Evolutionary conservation across 306 rosid genomes (phyloP).

Genomic region (Astragalus glycyphyllos): DNA sequence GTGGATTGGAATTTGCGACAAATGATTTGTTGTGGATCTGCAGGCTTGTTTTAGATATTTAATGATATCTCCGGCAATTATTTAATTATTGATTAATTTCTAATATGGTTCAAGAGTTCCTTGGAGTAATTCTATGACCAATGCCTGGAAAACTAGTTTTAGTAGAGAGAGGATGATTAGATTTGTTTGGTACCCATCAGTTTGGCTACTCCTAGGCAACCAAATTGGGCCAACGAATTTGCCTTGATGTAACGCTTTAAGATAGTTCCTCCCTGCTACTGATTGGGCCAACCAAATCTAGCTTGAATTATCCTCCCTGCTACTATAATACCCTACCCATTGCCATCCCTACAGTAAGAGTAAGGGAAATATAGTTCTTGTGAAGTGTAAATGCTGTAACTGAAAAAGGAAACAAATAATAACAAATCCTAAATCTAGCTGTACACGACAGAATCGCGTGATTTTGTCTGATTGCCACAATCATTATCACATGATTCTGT

Average conservation of each 20-base stretch:
- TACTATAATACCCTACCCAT: neutral
- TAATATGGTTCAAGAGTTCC: constrained; percentile 19
- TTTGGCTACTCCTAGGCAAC: too few species aligned
- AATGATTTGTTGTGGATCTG: constrained; percentile 29
- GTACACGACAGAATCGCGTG: too few species aligned
- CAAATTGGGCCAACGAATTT: constrained; percentile 37
- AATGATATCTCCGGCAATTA: constrained; percentile 18
- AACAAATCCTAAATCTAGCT: too few species aligned
- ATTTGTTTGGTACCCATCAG: constrained; percentile 37
- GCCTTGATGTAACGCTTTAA: constrained; percentile 45
- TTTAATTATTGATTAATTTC: constrained; percentile 26
- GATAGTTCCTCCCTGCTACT: too few species aligned
- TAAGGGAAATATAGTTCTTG: too few species aligned
- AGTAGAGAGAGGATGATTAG: constrained; percentile 17
- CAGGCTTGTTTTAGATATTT: constrained; percentile 27
- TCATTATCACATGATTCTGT: too few species aligned
- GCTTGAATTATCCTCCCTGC: constrained; percentile 36
- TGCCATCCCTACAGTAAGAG: too few species aligned
- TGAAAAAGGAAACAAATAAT: too few species aligned
- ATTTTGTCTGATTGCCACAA: too few species aligned
- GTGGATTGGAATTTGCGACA: constrained; percentile 28
- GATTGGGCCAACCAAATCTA: too few species aligned
- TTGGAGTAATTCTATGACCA: constrained; percentile 31
- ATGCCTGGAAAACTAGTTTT: constrained; percentile 32
- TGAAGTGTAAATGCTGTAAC: too few species aligned